Evolutionary conservation across 1,284 basidiomycete genomes (phyloP), one percentile per base, ranked within the genome.

Genomic region (Moniliella sp.): DNA sequence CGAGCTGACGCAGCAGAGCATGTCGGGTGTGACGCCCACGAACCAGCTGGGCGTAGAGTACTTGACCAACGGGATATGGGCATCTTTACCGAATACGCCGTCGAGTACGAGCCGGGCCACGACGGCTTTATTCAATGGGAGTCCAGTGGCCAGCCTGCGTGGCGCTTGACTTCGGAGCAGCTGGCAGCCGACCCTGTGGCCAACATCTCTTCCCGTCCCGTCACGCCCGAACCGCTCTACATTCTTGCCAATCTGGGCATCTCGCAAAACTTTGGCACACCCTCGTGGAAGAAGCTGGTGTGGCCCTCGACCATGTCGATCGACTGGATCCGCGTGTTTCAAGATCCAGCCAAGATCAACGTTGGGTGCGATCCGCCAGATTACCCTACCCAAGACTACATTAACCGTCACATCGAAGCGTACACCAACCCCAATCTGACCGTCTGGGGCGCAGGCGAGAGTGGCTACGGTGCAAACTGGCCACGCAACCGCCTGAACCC

Each of bases 1-100:
- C 15, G 76, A 75, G 17, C 54, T 64, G 9, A 80, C 68, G 56
- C 82, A 88, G 60, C 76, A 88, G 61, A 76, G 50, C 4, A 44
- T 51, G 17, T 46, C 42, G 16, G 46, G 42, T 11, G 44, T 57
- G 8, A 39, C 48, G 0, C 28, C 43, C 2, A 42, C 48, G 9
- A 37, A 42, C 27, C 52, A 57, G 31, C 27, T 27, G 8, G 53
- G 53, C 3, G 42, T 56, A 2, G 40, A 56, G 39, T 35, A 34
- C 26, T 42, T 34, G 12, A 31, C 37, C 14, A n/a, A n/a, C n/a
- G n/a, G n/a, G n/a, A n/a, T n/a, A 11, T 16, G n/a, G n/a, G n/a
- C n/a, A n/a, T n/a, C n/a, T n/a, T n/a, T n/a, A n/a, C n/a, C n/a
- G n/a, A n/a, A n/a, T n/a, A n/a, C n/a, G n/a, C n/a, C n/a, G n/a